Evolutionary conservation across 2,329 filamentous ascomycete species (phyloP).

Genomic region (Simplicillium aogashimaense): DNA sequence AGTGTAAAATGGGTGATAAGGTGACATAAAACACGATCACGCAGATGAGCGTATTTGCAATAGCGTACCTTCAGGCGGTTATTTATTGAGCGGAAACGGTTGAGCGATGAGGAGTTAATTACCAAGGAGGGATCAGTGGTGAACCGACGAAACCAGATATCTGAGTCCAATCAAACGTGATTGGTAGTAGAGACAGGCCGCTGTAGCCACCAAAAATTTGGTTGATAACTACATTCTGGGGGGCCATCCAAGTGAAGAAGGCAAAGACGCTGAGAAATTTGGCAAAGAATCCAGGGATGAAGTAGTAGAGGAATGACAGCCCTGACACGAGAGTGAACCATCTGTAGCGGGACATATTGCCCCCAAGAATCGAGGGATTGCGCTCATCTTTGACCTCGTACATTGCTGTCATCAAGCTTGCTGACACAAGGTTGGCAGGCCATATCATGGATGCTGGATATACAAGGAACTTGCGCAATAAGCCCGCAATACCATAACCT

Average conservation of each 20-base stretch:
- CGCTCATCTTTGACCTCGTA: slow-evolving; percentile 48
- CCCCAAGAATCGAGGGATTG: slow-evolving; percentile 47
- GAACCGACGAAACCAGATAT: slow-evolving; percentile 59
- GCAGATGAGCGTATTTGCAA: slow-evolving; percentile 62
- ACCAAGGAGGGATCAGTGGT: slow-evolving; percentile 61
- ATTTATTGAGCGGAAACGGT: not conserved
- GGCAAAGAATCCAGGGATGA: slow-evolving; percentile 59
- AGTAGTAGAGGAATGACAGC: slow-evolving; percentile 55
- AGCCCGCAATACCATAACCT: slow-evolving; percentile 59
- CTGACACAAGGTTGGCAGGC: slow-evolving; percentile 57
- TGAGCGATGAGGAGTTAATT: slow-evolving; percentile 11
- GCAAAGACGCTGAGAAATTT: slow-evolving; percentile 63
- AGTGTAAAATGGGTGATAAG: slow-evolving; percentile 51
- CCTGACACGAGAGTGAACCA: slow-evolving; percentile 52
- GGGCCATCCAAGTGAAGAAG: slow-evolving; percentile 62
- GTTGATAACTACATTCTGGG: slow-evolving; percentile 58
- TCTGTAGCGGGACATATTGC: slow-evolving; percentile 53
- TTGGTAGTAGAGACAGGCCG: slow-evolving; percentile 57
- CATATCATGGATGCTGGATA: slow-evolving; percentile 66
- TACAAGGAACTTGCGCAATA: slow-evolving; percentile 54
- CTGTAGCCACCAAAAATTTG: slow-evolving; percentile 63
- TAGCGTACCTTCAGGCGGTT: slow-evolving; percentile 44
- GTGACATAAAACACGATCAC: slow-evolving; percentile 56
- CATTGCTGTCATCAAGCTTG: slow-evolving; percentile 62
- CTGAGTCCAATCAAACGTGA: slow-evolving; percentile 72